A percentile compares a stretch with the other conserved stretches of the same genome.
These are phyloP conservation scores for Eragrostis tef DNA, from an alignment of 202 grass and related monocot species.

Conservation along the genomic window DNA sequence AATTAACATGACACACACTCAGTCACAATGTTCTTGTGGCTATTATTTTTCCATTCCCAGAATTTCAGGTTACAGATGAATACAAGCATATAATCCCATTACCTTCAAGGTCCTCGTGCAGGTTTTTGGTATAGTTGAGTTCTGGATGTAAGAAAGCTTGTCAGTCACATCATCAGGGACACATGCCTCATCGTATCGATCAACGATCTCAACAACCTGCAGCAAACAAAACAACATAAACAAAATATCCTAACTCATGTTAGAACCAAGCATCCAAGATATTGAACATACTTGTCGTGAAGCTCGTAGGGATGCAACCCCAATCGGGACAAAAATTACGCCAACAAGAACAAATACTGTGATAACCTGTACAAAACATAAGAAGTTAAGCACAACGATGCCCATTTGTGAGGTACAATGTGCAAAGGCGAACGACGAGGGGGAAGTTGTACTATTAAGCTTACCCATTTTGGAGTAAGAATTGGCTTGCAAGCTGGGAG, in stretches of 20 bases:
- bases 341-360: constrained; percentile 80
- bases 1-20: not conserved
- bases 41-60: constrained; percentile 20
- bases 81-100: constrained; percentile 42
- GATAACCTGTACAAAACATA: constrained; percentile 61
- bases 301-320: constrained; percentile 69
- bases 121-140: constrained; percentile 50
- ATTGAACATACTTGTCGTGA: constrained; percentile 65
- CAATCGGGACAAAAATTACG: constrained; percentile 84
- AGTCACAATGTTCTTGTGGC: not conserved
- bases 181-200: constrained; percentile 79
- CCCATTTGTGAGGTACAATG: constrained; percentile 14
- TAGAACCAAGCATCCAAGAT: constrained; percentile 2
- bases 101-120: constrained; percentile 76
- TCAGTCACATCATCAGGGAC: constrained; percentile 51
- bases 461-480: constrained; percentile 79
- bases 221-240: constrained; percentile 47
- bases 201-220: constrained; percentile 92
- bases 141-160: constrained; percentile 77
- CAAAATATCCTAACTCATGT: constrained; percentile 1
- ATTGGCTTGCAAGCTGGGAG: constrained; percentile 87
- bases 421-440: constrained; percentile 7
- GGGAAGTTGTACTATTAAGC: not conserved
- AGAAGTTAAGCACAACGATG: constrained; percentile 16
- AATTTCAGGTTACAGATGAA: constrained; percentile 29